Evolutionary conservation across 2,329 filamentous ascomycete genomes (phyloP).

Genomic region (Seiridium unicorne): DNA sequence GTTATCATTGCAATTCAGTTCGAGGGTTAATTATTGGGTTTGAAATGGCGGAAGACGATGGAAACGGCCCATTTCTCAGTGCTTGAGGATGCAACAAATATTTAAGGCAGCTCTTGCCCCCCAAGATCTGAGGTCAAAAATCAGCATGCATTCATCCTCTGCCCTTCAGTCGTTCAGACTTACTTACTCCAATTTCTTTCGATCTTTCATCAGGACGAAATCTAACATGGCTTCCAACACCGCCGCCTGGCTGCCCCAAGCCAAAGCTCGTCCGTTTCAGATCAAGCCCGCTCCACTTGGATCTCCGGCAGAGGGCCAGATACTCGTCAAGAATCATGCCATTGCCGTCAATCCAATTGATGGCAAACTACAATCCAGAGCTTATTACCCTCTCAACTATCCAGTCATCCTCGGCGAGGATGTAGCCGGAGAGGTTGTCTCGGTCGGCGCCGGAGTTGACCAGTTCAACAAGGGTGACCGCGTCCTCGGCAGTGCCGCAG

Average conservation of each 20-base stretch:
- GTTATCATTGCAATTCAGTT: background rate
- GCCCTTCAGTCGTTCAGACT: no score
- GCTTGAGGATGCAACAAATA: no score
- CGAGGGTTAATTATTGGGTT: no score
- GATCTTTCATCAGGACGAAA: background rate
- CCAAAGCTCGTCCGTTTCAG: constrained; percentile 2
- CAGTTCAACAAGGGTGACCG: background rate
- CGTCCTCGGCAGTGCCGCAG: constrained; percentile 2
- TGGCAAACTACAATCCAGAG: background rate
- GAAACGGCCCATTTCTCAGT: no score
- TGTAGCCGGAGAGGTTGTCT: constrained; percentile 1
- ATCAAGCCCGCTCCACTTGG: constrained; percentile 3
- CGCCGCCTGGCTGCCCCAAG: constrained; percentile 4
- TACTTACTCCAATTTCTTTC: no score
- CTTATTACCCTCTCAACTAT: background rate
- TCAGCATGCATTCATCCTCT: no score
- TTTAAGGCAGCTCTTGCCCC: no score
- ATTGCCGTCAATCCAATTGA: constrained; percentile 10
- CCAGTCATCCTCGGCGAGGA: background rate
- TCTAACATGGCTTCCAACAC: constrained; percentile 3
- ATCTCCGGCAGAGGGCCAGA: background rate
- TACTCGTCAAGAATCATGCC: constrained; percentile 5
- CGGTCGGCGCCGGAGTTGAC: background rate
- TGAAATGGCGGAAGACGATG: no score
- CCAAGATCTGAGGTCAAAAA: no score